Conservation (phyloP, 1,284 basidiomycete species). For the Agroathelia rolfsii region DNA sequence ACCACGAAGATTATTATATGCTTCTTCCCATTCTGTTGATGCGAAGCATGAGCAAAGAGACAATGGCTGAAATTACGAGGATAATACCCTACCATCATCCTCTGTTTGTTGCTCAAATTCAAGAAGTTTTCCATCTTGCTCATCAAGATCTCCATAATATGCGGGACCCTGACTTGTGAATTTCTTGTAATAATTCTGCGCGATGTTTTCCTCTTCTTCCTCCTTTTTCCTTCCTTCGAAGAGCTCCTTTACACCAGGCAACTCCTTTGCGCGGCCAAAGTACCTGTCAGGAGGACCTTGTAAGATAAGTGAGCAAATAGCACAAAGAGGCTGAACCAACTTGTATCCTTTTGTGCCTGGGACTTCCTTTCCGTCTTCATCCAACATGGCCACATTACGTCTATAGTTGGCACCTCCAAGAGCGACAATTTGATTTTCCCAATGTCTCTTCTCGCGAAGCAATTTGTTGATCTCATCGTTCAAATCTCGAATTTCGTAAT, state of each 20-base stretch:
- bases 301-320: constrained; percentile 1
- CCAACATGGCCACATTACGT: constrained; percentile 82
- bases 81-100: constrained; percentile 53
- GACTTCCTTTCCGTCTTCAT: constrained; percentile 91
- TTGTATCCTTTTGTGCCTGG: constrained; percentile 98
- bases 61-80: constrained; percentile 1
- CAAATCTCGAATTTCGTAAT: constrained; percentile 92
- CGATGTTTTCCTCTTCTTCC: constrained; percentile 78
- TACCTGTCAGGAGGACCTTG: constrained; percentile 44
- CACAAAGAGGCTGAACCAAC: constrained; percentile 34
- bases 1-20: constrained; percentile 45
- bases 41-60: constrained; percentile 2
- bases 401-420: constrained; percentile 96
- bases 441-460: constrained; percentile 90
- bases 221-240: constrained; percentile 79
- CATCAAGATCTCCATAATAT: constrained; percentile 91
- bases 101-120: constrained; percentile 66
- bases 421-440: constrained; percentile 95
- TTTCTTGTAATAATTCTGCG: constrained; percentile 74
- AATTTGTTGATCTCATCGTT: constrained; percentile 99
- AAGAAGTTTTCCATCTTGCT: constrained; percentile 63
- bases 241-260: constrained; percentile 92
- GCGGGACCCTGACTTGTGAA: constrained; percentile 82
- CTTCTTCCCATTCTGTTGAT: constrained; percentile 62
- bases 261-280: constrained; percentile 93